Evolutionary conservation across 2,329 filamentous ascomycete genomes (phyloP), one percentile per base, ranked within the genome.

Genomic region (Verticillium nubilum): DNA sequence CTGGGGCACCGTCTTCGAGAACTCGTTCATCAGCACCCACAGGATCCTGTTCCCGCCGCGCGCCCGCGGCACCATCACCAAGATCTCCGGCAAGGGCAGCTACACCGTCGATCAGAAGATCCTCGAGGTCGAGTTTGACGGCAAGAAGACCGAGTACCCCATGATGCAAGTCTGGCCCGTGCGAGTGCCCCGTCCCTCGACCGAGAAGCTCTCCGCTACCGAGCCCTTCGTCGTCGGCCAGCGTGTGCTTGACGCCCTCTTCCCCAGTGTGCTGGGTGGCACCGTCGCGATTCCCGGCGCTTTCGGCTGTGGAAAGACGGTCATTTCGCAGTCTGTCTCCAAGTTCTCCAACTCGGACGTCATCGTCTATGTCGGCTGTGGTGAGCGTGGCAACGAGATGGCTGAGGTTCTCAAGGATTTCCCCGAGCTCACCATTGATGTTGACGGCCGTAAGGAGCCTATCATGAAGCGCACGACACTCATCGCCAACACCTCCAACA

Each of bases 161-260:
- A 98, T 99, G 95, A 97, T 98, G 93, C 95, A 99, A 79, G 87
- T 88, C 67, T 99, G 95, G 95, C 95, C 95, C 60, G 95, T 98
- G 70, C 93, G 95, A 83, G 95, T 96, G 57, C 93, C 95, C 60
- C 88, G 95, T 70, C 95, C 95, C 29, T 88, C 90, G 54, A 94
- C 88, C 65, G 95, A 99, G 82, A 97, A 95, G 81, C 85, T 96
- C 66, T 88, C 91, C 58, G 92, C 94, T 69, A 86, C 93, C 74
- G 86, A 89, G 71, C 95, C 95, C 56, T 96, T 99, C 73, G 87
- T 99, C 70, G 95, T 99, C 74, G 95, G 95, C 26, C 95, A 99
- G 79, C 87, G 95, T 79, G 95, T 99, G 65, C 83, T 99, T 67
- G 95, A 99, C 74, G 91, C 95, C 64, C 86, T 99, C 54, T 99